phyloP scores from a whole-genome alignment of 768 basidiomycete species.

The Thelephora aurantiotincta region DNA sequence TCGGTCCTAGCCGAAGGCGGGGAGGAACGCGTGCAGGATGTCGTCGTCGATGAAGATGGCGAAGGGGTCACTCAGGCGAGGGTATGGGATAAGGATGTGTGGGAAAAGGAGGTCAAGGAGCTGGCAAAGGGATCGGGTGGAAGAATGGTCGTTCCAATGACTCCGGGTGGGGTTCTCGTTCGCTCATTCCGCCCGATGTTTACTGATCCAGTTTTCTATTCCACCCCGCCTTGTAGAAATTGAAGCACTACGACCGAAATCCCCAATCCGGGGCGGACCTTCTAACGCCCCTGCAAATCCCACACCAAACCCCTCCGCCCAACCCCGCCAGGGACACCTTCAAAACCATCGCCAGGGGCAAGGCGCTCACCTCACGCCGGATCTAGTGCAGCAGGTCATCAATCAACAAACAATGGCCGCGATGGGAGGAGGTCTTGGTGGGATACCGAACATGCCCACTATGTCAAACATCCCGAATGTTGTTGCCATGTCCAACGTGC shows the following conservation, averaged over 20 bases:
- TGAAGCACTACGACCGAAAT: constrained; percentile 75
- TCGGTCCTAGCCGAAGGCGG: constrained; percentile 62
- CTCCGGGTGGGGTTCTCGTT: constrained; percentile 22
- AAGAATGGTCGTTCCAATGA: constrained; percentile 55
- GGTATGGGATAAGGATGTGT: constrained; percentile 46
- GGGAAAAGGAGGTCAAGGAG: constrained; percentile 49
- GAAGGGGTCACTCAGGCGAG: constrained; percentile 20
- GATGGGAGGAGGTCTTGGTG: constrained; percentile 1
- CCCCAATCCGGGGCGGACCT: constrained; percentile 41
- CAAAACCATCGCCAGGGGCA: constrained; percentile 7
- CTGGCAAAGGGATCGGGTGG: constrained; percentile 30
- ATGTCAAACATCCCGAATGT: constrained; percentile 22
- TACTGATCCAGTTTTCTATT: constrained; percentile 4
- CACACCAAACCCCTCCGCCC: neutral
- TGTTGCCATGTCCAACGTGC: constrained; percentile 17
- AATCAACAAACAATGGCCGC: constrained; percentile 6
- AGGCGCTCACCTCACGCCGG: constrained; percentile 13
- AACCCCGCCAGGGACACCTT: neutral
- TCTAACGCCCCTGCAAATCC: constrained; percentile 8
- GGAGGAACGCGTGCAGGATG: constrained; percentile 32
- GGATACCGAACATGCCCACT: constrained; percentile 26
- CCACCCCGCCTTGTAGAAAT: constrained; percentile 36
- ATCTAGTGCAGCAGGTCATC: neutral
- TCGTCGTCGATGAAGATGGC: constrained; percentile 15
- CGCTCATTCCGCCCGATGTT: constrained; percentile 1